A percentile compares a stretch with the other conserved stretches of the same genome.
Conservation (phyloP, 345 rosid genomes). For the Angophora floribunda region DNA sequence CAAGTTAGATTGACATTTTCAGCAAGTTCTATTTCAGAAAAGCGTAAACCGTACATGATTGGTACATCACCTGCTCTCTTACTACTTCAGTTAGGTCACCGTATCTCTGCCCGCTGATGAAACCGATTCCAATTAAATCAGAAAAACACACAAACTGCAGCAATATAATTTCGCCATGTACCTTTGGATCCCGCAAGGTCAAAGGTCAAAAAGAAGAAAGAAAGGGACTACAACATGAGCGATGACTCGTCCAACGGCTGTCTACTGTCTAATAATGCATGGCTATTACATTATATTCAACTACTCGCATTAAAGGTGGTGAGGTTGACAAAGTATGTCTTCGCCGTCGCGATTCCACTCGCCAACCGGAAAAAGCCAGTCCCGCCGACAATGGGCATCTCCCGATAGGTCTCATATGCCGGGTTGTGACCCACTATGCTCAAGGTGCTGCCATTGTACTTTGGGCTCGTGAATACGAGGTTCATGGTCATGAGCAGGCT, state of each 20-base stretch:
- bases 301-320: slow-evolving; percentile 48
- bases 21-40: not conserved
- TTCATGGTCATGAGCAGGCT: slow-evolving; percentile 47
- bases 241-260: not conserved
- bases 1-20: not conserved
- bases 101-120: not conserved
- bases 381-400: slow-evolving; percentile 61
- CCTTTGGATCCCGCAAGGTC: not conserved
- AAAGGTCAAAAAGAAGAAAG: not conserved
- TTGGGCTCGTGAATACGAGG: slow-evolving; percentile 41
- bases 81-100: not conserved
- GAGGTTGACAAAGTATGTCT: slow-evolving; percentile 28
- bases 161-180: not conserved
- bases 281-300: slow-evolving; percentile 56
- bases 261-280: slow-evolving; percentile 17
- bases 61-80: not conserved
- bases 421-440: slow-evolving; percentile 46
- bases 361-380: slow-evolving; percentile 60
- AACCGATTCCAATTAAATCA: not conserved
- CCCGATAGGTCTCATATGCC: slow-evolving; percentile 23
- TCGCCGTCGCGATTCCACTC: slow-evolving; percentile 47
- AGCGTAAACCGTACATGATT: not conserved
- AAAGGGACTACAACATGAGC: not conserved
- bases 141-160: not conserved
- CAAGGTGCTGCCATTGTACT: slow-evolving; percentile 54